These are phyloP conservation scores for Phaeosphaeriaceae sp. DNA, from an alignment of 2,329 filamentous ascomycete species.

Conservation along the genomic window DNA sequence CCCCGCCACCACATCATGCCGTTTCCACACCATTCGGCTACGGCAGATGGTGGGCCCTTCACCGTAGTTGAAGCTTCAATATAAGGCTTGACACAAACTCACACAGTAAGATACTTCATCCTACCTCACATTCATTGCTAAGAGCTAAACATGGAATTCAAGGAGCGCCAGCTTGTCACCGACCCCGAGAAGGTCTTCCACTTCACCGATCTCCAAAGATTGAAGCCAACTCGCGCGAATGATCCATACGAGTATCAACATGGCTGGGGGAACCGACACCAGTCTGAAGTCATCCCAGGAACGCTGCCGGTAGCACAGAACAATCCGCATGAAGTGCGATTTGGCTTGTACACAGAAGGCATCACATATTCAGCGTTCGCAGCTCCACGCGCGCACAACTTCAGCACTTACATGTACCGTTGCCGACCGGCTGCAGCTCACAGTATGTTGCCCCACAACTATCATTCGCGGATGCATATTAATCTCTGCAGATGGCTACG, in stretches of 20 bases:
- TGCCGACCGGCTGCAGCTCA: constrained; percentile 55
- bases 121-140: neutral
- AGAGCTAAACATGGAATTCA: constrained; percentile 39
- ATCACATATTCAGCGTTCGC: constrained; percentile 56
- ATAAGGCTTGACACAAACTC: constrained; percentile 32
- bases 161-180: constrained; percentile 45
- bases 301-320: constrained; percentile 54
- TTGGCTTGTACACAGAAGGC: constrained; percentile 56
- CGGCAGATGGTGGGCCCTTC: constrained; percentile 38
- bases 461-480: neutral
- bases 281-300: constrained; percentile 53
- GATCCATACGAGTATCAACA: constrained; percentile 50
- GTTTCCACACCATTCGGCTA: constrained; percentile 36
- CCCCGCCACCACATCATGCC: constrained; percentile 45
- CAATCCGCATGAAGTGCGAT: constrained; percentile 52
- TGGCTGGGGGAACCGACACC: constrained; percentile 50
- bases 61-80: constrained; percentile 31
- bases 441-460: constrained; percentile 23
- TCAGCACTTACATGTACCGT: constrained; percentile 56
- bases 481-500: constrained; percentile 36
- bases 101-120: constrained; percentile 7
- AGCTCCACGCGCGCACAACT: constrained; percentile 52
- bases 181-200: constrained; percentile 49
- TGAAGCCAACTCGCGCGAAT: constrained; percentile 48
- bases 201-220: constrained; percentile 48